phyloP scores from a whole-genome alignment of 2,329 filamentous ascomycete genomes.

The Triangularia setosa region DNA sequence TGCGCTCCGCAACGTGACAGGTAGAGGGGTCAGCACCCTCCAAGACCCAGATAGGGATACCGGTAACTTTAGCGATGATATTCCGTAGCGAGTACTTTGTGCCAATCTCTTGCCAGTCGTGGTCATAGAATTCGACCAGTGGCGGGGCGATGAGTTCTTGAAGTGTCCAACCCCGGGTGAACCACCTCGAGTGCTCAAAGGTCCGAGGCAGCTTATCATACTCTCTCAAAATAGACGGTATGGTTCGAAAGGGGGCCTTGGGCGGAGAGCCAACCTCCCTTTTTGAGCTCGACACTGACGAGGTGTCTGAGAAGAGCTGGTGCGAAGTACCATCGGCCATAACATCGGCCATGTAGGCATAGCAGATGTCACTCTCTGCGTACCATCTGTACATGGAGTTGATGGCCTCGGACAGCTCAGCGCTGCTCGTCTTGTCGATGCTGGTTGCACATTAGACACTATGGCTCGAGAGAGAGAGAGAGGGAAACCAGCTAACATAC shows the following conservation, averaged over 20 bases:
- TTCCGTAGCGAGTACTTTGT: constrained; percentile 15
- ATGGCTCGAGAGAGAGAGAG: not conserved
- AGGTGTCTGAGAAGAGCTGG: not conserved
- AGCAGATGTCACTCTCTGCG: constrained; percentile 3
- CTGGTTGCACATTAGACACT: not conserved
- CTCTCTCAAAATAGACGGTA: constrained; percentile 14
- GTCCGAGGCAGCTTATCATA: constrained; percentile 17
- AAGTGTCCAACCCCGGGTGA: constrained; percentile 10
- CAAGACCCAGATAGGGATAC: constrained; percentile 10
- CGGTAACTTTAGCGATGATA: constrained; percentile 10
- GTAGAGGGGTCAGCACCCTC: constrained; percentile 13
- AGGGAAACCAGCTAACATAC: not conserved
- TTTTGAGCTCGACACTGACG: not conserved
- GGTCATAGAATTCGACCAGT: constrained; percentile 7
- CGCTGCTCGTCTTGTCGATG: constrained; percentile 9
- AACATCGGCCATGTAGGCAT: constrained; percentile 8
- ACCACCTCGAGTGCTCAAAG: constrained; percentile 14
- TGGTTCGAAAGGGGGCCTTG: constrained; percentile 1
- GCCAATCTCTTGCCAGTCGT: constrained; percentile 15
- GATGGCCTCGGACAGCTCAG: constrained; percentile 6
- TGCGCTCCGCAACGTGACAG: constrained; percentile 47
- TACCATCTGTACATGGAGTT: constrained; percentile 11
- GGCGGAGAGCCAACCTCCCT: not conserved
- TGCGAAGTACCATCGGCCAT: not conserved
- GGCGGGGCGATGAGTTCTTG: constrained; percentile 9